A percentile compares a stretch with the other conserved stretches of the same genome.
phyloP scores from a whole-genome alignment of 495 filamentous ascomycete species.

The Penicillium waksmanii region DNA sequence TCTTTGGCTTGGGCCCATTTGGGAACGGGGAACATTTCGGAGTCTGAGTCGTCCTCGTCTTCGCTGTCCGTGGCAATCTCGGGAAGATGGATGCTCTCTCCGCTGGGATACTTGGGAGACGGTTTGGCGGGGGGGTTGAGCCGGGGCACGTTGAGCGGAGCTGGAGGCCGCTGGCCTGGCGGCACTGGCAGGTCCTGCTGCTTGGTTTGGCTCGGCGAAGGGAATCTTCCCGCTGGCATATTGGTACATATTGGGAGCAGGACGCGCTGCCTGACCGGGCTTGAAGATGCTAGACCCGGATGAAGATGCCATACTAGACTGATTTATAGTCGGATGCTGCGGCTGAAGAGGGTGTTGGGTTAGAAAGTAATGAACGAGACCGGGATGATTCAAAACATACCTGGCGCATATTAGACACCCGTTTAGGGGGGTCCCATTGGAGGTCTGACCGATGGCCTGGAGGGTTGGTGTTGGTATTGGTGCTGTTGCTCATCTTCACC shows the following conservation, averaged over 20 bases:
- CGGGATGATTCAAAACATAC: slow-evolving; percentile 42
- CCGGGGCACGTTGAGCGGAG: slow-evolving; percentile 45
- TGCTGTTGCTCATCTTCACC: slow-evolving; percentile 59
- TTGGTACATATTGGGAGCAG: slow-evolving; percentile 76
- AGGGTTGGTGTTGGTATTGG: slow-evolving; percentile 13
- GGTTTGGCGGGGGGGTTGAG: slow-evolving; percentile 59
- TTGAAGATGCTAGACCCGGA: slow-evolving; percentile 44
- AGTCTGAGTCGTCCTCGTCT: slow-evolving; percentile 70
- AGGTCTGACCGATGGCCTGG: slow-evolving; percentile 46
- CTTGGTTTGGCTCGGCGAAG: slow-evolving; percentile 73
- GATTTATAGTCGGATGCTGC: slow-evolving; percentile 18
- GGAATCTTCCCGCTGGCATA: slow-evolving; percentile 85
- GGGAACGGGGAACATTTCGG: slow-evolving; percentile 63
- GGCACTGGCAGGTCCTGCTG: slow-evolving; percentile 36
- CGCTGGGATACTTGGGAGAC: slow-evolving; percentile 77
- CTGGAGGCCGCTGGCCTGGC: slow-evolving; percentile 62
- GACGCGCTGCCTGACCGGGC: slow-evolving; percentile 55
- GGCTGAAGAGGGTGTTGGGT: not conserved
- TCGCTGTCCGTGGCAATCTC: slow-evolving; percentile 89
- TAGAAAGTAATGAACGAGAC: not conserved
- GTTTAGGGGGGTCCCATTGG: slow-evolving; percentile 83
- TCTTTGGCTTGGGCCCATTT: slow-evolving; percentile 85
- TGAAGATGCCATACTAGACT: slow-evolving; percentile 52
- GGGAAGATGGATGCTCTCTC: slow-evolving; percentile 81
- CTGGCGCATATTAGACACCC: slow-evolving; percentile 79